Percentiles rank a stretch among this genome's conserved stretches.
These are phyloP conservation scores for Penicillium atrosanguineum DNA, from an alignment of 495 filamentous ascomycete species.

Conservation along the genomic window DNA sequence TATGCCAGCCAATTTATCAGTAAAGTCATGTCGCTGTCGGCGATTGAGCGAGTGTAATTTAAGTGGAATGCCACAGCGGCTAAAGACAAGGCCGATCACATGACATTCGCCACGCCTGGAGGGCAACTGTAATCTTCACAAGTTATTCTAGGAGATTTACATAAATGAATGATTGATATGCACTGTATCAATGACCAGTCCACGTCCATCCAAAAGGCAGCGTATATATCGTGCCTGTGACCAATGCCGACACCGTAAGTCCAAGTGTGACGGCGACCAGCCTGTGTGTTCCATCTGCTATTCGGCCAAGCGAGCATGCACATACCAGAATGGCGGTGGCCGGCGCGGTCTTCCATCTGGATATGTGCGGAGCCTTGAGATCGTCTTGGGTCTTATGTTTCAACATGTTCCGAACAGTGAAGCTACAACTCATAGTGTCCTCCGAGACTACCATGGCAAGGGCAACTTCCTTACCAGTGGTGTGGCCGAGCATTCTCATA, in stretches of 20 bases:
- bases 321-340: conserved; percentile 57
- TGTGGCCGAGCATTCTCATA: conserved; percentile 11
- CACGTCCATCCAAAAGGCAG: conserved; percentile 34
- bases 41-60: too few relatives aligned
- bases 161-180: neutral
- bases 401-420: conserved; percentile 31
- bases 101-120: conserved; percentile 6
- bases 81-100: conserved; percentile 19
- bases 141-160: too few relatives aligned
- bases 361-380: conserved; percentile 62
- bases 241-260: conserved; percentile 56
- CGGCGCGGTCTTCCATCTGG: conserved; percentile 64
- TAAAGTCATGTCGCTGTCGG: too few relatives aligned
- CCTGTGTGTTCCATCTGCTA: conserved; percentile 57
- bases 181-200: conserved; percentile 1
- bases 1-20: too few relatives aligned
- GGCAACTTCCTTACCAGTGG: conserved; percentile 36
- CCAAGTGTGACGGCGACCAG: conserved; percentile 59
- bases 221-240: conserved; percentile 61
- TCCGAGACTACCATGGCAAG: conserved; percentile 37
- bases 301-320: conserved; percentile 49
- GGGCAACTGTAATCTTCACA: neutral
- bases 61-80: conserved; percentile 3
- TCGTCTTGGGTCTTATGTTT: conserved; percentile 41
- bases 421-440: conserved; percentile 24